These are phyloP conservation scores for Gastrodia elata DNA, from an alignment of 106 monocot genomes.

Conservation along the genomic window DNA sequence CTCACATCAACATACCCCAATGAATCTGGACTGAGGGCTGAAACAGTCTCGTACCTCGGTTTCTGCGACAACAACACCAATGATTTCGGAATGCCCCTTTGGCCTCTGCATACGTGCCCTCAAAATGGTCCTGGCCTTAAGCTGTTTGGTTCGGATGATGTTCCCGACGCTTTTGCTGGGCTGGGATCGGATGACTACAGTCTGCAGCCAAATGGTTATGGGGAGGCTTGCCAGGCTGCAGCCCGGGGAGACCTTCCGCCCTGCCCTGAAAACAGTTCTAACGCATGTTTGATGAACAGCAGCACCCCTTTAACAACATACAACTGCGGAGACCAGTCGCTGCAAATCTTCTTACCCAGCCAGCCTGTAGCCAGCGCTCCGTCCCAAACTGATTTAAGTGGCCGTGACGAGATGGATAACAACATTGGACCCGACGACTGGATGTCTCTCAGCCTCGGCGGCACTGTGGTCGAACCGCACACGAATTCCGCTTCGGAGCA, in stretches of 20 bases:
- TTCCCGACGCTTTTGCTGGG: conserved; percentile 28
- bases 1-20: conserved; percentile 34
- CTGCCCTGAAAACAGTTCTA: conserved; percentile 26
- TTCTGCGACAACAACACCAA: conserved; percentile 31
- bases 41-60: conserved; percentile 21
- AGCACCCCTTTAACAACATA: conserved; percentile 55
- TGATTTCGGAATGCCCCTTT: conserved; percentile 48
- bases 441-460: conserved; percentile 59
- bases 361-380: conserved; percentile 18
- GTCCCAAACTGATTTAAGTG: conserved; percentile 24
- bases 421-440: conserved; percentile 53
- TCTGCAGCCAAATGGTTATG: conserved; percentile 15
- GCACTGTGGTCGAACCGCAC: conserved; percentile 25
- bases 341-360: conserved; percentile 78
- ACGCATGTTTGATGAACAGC: conserved; percentile 49
- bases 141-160: conserved; percentile 46
- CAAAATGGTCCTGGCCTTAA: conserved; percentile 39
- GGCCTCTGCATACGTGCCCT: conserved; percentile 34
- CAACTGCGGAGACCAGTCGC: conserved; percentile 46
- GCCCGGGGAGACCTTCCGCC: conserved; percentile 18
- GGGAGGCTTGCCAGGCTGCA: conserved; percentile 12
- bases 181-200: conserved; percentile 11
- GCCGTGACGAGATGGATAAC: conserved; percentile 27
- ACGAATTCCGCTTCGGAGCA: conserved; percentile 22
- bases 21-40: conserved; percentile 20